Percentiles rank a stretch among this genome's conserved stretches.
Evolutionary conservation across 306 rosid genomes (phyloP).

Genomic region (Vigna mungo): DNA sequence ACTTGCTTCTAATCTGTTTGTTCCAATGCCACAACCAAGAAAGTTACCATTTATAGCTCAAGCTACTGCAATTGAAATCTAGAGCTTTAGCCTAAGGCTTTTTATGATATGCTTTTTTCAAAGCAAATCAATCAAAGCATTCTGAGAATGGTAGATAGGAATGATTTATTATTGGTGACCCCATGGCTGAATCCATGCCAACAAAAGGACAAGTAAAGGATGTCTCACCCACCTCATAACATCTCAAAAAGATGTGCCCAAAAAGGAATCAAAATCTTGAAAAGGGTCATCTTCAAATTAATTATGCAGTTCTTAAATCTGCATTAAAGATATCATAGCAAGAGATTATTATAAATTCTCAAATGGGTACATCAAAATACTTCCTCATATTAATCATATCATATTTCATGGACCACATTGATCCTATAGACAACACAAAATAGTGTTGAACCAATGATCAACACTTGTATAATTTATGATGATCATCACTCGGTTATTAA

Average conservation of each 20-base stretch:
- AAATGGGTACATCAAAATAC: conserved; percentile 23
- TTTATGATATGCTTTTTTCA: background rate
- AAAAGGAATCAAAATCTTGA: conserved; percentile 30
- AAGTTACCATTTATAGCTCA: background rate
- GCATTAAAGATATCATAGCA: no score
- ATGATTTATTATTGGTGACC: conserved; percentile 7
- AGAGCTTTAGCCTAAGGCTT: background rate
- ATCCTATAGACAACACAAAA: conserved; percentile 36
- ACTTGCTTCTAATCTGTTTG: background rate
- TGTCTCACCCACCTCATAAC: background rate
- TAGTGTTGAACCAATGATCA: conserved; percentile 21
- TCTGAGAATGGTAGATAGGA: conserved; percentile 46
- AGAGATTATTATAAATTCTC: background rate
- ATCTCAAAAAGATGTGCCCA: conserved; percentile 19
- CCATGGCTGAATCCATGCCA: conserved; percentile 24
- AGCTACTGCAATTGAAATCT: background rate
- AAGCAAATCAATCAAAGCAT: background rate
- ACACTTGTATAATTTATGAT: conserved; percentile 17
- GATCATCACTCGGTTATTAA: conserved; percentile 19
- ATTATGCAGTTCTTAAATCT: background rate
- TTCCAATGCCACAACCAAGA: background rate
- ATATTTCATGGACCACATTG: conserved; percentile 3
- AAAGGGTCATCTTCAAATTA: conserved; percentile 1
- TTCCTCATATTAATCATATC: conserved; percentile 22
- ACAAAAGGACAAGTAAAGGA: conserved; percentile 36